These are phyloP conservation scores for Narthecium ossifragum DNA, from an alignment of 106 monocot species.

Conservation along the genomic window DNA sequence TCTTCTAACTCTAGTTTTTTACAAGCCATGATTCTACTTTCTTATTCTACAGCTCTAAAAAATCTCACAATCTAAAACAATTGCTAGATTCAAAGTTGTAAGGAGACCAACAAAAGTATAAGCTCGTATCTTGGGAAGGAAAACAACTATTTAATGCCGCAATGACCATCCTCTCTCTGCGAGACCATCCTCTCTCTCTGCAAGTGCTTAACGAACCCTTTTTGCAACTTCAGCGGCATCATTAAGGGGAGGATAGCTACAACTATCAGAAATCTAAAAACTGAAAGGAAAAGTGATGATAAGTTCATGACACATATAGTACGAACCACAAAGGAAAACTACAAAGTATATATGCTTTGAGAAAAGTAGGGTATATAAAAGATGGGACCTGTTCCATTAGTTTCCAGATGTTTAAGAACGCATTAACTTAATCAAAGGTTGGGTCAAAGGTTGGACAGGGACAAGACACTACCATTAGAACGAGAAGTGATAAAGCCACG, in stretches of 20 bases:
- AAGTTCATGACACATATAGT: too few relatives aligned
- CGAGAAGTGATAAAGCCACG: not conserved
- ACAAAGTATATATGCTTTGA: too few relatives aligned
- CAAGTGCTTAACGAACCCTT: slow-evolving; percentile 65
- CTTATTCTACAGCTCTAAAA: slow-evolving; percentile 11
- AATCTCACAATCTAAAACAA: not conserved
- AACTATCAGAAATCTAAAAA: slow-evolving; percentile 75
- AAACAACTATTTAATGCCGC: slow-evolving; percentile 18
- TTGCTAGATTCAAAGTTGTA: not conserved
- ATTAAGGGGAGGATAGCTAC: slow-evolving; percentile 94
- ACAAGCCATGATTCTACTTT: slow-evolving; percentile 4
- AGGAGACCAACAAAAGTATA: slow-evolving; percentile 17
- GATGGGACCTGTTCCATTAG: too few relatives aligned
- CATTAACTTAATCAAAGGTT: too few relatives aligned
- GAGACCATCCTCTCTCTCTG: too few relatives aligned
- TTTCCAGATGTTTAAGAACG: too few relatives aligned
- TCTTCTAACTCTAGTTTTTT: not conserved
- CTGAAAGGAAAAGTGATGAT: not conserved
- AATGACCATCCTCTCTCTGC: slow-evolving; percentile 81
- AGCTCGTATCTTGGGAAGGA: not conserved
- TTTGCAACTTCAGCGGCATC: slow-evolving; percentile 68
- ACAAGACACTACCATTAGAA: too few relatives aligned
- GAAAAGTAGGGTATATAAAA: too few relatives aligned
- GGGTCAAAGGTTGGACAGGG: too few relatives aligned
- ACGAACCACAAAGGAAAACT: too few relatives aligned